Evolutionary conservation across 106 monocot species (phyloP), one percentile per base, ranked within the genome.

Genomic region (Allium sativum): DNA sequence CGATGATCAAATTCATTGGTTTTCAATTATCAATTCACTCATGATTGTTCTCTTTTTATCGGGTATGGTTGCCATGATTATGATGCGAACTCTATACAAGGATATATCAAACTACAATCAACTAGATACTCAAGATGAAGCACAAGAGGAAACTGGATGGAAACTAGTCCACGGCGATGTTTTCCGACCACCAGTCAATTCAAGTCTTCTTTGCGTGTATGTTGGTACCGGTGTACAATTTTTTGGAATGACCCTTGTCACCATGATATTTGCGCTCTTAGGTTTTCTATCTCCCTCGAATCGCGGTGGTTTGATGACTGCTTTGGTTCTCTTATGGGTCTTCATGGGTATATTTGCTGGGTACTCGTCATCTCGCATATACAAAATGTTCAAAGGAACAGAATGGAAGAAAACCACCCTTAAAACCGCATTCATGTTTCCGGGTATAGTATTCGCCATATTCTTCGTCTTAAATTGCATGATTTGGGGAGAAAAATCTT

Each of bases 31-130:
- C 53, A 86, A 86, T 52, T 86, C 86, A 0, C 53, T 82, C 18
- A 86, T 86, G 86, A 86, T 86, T 42, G 86, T 86, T 20, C 78
- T 86, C 10, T 86, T 86, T 70, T 72, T 86, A 0, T 86, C 86
- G 55, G 82, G 86, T 22, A 86, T 86, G 86, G 81, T 86, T 54
- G 86, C 86, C 45, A 86, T 86, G 86, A 86, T 86, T 59, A 86
- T 86, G 82, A 64, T 86, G 78, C 68, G 86, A 44, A 86, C 86
- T 2, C 73, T 86, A 7, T 86, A 86, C 69, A 75, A 69, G 64
- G 86, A 86, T 61, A 86, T 86, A 65, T 68, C 85, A 42, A 81
- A 81, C 65, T 86, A 86, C 70, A 86, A 86, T 53, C 86, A 82
- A 44, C 55, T 86, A 46, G 86, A 86, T 19, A 86, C 75, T 9